phyloP scores from a whole-genome alignment of 106 monocot genomes.

The Cymbidium sinense region DNA sequence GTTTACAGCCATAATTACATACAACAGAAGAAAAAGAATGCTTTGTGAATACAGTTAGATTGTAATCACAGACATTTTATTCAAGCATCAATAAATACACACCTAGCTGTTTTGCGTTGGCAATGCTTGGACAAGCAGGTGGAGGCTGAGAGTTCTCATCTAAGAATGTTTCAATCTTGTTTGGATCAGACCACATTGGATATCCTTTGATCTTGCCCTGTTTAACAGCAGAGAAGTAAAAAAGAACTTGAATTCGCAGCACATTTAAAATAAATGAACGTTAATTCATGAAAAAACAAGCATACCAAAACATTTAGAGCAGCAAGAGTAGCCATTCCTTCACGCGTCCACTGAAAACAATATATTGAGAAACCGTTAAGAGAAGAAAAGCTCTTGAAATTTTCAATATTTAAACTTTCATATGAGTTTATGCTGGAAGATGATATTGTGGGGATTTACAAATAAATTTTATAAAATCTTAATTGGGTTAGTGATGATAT shows the following conservation, averaged over 20 bases:
- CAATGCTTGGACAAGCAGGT: conserved; percentile 85
- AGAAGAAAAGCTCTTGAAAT: not conserved
- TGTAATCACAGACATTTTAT: no score
- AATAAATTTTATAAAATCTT: no score
- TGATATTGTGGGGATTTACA: no score
- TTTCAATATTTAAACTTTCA: not conserved
- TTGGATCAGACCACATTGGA: conserved; percentile 80
- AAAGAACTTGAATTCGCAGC: not conserved
- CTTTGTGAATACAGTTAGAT: no score
- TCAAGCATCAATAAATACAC: not conserved
- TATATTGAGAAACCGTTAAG: not conserved
- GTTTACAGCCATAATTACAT: no score
- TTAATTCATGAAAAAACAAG: not conserved
- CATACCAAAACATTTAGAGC: conserved; percentile 94
- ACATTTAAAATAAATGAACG: not conserved
- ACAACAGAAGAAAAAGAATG: no score
- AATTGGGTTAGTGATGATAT: no score
- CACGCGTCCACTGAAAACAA: conserved; percentile 81
- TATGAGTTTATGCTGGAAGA: no score
- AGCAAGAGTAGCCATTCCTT: conserved; percentile 98
- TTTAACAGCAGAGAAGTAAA: not conserved
- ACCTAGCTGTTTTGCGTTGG: conserved; percentile 93
- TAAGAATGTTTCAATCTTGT: conserved; percentile 70
- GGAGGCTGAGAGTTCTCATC: conserved; percentile 67
- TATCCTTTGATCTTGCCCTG: conserved; percentile 97